These are phyloP conservation scores for Colletotrichum musicola DNA, from an alignment of 2,329 filamentous ascomycete species.

Conservation along the genomic window DNA sequence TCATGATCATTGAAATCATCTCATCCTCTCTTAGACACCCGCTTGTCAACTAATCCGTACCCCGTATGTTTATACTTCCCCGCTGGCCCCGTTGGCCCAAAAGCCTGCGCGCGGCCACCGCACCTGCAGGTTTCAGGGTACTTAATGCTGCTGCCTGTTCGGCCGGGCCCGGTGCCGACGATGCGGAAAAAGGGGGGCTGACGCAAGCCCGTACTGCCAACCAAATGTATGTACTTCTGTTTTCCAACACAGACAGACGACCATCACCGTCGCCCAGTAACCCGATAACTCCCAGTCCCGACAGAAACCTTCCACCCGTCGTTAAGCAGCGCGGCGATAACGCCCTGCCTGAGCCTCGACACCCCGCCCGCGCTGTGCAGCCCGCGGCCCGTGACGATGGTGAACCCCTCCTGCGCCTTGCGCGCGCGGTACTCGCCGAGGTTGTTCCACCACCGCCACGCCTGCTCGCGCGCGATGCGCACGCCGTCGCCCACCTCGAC, in stretches of 20 bases:
- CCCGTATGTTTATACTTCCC: background rate
- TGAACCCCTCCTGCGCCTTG: conserved; percentile 68
- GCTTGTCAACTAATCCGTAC: background rate
- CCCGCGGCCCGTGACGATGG: conserved; percentile 85
- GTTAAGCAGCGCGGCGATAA: conserved; percentile 78
- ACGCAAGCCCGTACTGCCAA: conserved; percentile 2
- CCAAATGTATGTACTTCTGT: background rate
- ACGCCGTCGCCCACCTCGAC: conserved; percentile 85
- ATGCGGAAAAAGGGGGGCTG: background rate
- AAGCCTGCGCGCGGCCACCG: background rate
- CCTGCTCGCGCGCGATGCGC: conserved; percentile 77
- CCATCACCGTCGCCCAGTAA: conserved; percentile 68
- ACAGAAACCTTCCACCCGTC: conserved; percentile 89
- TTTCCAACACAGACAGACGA: conserved; percentile 4
- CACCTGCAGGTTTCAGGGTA: conserved; percentile 14
- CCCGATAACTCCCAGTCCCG: conserved; percentile 76
- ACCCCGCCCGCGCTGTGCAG: conserved; percentile 82
- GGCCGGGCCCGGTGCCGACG: background rate
- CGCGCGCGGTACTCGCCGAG: conserved; percentile 74
- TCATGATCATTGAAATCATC: too few relatives aligned
- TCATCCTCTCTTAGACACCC: too few relatives aligned
- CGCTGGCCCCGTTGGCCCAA: background rate
- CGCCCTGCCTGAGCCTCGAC: conserved; percentile 81
- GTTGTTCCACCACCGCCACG: conserved; percentile 80
- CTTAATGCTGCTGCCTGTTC: conserved; percentile 27